Percentiles rank a stretch among this genome's conserved stretches.
These are phyloP conservation scores for Geotrichum europaeum DNA, from an alignment of 1,139 yeast species.

Conservation along the genomic window DNA sequence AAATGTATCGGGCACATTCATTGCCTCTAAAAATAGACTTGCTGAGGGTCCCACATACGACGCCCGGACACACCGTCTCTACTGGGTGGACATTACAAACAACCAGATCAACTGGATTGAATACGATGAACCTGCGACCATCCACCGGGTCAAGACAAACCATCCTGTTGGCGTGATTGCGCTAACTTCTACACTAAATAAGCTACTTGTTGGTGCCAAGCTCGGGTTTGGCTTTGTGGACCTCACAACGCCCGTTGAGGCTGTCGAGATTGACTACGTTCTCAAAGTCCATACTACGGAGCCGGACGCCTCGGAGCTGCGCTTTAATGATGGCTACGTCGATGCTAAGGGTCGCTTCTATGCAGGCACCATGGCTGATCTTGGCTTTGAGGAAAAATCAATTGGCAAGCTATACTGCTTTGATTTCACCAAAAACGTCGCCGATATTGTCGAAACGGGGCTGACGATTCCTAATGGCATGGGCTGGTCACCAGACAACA, in stretches of 20 bases:
- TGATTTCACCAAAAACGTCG: slow-evolving; percentile 26
- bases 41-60: slow-evolving; percentile 36
- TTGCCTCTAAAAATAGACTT: slow-evolving; percentile 18
- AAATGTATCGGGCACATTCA: slow-evolving; percentile 1
- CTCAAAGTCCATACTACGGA: slow-evolving; percentile 18
- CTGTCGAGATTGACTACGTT: slow-evolving; percentile 19
- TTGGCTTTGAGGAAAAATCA: slow-evolving; percentile 21
- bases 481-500: slow-evolving; percentile 53
- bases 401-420: slow-evolving; percentile 36
- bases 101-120: slow-evolving; percentile 29
- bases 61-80: slow-evolving; percentile 25
- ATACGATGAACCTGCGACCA: slow-evolving; percentile 11
- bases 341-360: slow-evolving; percentile 35
- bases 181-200: slow-evolving; percentile 29
- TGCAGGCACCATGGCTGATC: slow-evolving; percentile 30
- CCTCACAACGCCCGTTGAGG: slow-evolving; percentile 22
- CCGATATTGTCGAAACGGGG: slow-evolving; percentile 18
- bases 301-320: slow-evolving; percentile 12
- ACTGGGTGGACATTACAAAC: slow-evolving; percentile 33
- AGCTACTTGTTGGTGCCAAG: slow-evolving; percentile 29
- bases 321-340: slow-evolving; percentile 35
- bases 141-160: slow-evolving; percentile 19
- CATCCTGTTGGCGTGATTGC: slow-evolving; percentile 32
- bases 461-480: slow-evolving; percentile 53
- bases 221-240: slow-evolving; percentile 32